Evolutionary conservation across 768 basidiomycete genomes (phyloP).

Genomic region (Postia placenta): DNA sequence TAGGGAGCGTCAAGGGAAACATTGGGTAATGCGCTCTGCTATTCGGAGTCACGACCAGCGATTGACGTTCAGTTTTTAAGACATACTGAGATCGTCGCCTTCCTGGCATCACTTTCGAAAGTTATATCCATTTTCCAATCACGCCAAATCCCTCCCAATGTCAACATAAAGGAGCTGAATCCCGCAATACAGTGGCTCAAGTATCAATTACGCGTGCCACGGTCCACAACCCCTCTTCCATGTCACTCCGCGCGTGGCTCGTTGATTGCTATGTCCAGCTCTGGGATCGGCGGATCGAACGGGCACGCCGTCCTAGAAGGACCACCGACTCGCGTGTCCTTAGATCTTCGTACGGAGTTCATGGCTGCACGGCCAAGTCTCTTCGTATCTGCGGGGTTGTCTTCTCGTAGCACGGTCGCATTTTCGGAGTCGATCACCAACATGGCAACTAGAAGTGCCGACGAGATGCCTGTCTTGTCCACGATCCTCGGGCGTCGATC

Average conservation of each 20-base stretch:
- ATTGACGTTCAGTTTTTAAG: constrained; percentile 11
- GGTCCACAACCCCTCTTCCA: constrained; percentile 21
- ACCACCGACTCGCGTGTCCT: constrained; percentile 15
- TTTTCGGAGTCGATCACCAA: neutral
- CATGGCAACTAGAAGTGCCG: neutral
- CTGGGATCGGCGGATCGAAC: constrained; percentile 40
- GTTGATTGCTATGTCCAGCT: constrained; percentile 35
- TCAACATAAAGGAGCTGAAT: constrained; percentile 30
- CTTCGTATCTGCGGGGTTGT: constrained; percentile 8
- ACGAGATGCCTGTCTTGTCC: neutral
- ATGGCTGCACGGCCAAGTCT: neutral
- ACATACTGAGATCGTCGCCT: constrained; percentile 38
- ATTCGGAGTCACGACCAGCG: neutral
- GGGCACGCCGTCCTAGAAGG: constrained; percentile 36
- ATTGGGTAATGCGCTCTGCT: constrained; percentile 29
- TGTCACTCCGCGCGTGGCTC: constrained; percentile 17
- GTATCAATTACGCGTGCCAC: constrained; percentile 32
- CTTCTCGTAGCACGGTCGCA: constrained; percentile 5
- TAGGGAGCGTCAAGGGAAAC: constrained; percentile 43
- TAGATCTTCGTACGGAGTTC: neutral
- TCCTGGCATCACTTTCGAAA: constrained; percentile 39
- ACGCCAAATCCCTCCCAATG: constrained; percentile 34
- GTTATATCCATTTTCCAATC: constrained; percentile 33
- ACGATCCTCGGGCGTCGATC: constrained; percentile 3
- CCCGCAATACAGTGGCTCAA: constrained; percentile 34